These are phyloP conservation scores for Camelina neglecta DNA, from an alignment of 345 rosid genomes.

Conservation along the genomic window DNA sequence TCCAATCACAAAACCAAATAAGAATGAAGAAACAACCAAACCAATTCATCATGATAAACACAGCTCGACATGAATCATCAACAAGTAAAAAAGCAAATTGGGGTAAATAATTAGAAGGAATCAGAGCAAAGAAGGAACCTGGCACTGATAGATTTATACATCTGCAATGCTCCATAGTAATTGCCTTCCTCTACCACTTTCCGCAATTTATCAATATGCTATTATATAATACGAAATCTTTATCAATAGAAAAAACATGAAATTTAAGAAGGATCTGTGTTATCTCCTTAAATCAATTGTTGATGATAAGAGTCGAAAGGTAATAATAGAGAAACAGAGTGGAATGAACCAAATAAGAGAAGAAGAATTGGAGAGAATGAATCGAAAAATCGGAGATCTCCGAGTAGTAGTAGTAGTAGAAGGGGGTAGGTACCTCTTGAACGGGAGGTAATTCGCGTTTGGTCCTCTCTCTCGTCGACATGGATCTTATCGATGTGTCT, in stretches of 20 bases:
- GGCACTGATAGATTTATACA: constrained; percentile 90
- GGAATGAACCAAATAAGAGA: constrained; percentile 14
- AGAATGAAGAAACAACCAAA: neutral
- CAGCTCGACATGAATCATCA: neutral
- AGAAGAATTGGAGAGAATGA: neutral
- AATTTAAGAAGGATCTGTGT: constrained; percentile 10
- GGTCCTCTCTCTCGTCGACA: constrained; percentile 48
- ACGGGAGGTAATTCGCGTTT: constrained; percentile 74
- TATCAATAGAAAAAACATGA: neutral
- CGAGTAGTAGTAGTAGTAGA: neutral
- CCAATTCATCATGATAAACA: neutral
- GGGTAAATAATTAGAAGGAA: neutral
- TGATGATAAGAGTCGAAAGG: too few species aligned
- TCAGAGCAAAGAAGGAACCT: constrained; percentile 50
- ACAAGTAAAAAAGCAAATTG: neutral
- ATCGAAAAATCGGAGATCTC: neutral
- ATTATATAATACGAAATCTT: constrained; percentile 32
- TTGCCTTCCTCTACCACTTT: constrained; percentile 77
- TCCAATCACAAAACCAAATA: constrained; percentile 6
- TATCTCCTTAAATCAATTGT: neutral
- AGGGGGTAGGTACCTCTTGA: constrained; percentile 58
- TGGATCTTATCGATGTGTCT: constrained; percentile 13
- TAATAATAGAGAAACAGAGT: neutral
- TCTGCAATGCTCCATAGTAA: constrained; percentile 95
- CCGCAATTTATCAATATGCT: constrained; percentile 84